Base-by-base conservation (phyloP, 2,329 filamentous ascomycete species). In the Penicillium sumatraense region DNA sequence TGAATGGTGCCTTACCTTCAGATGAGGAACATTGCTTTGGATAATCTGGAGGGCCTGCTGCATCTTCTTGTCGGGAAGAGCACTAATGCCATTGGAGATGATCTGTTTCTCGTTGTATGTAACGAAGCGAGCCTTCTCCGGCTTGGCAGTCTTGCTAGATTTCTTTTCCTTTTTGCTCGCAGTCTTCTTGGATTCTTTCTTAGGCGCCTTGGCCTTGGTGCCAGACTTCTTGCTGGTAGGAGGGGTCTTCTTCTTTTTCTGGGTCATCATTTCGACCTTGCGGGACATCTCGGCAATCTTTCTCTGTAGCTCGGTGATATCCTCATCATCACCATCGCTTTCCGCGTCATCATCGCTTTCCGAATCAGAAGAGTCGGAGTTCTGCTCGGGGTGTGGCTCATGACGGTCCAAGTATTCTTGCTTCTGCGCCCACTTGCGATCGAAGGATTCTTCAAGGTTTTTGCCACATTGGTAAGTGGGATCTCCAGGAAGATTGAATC, bases 31-130 rank as follows among this genome's bases (percentile, higher is more conserved):
- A 63, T 96, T 93, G 61, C 86, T 86, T 72, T 96, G 91, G 69
- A 99, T 98, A 59, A 98, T 93, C 56, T 89, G 86, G 27, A 97
- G 90, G 0, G 93, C 91, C 63, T 86, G 86, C 47, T 88, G 84
- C 68, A 96, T 89, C 62, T 91, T 87, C n/a, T 82, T 80, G 47
- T 89, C 88, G 16, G 92, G 87, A 54, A 98, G 85, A 59, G 88
- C 87, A 65, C 88, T 89, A 60, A 96, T 95, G 13, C 90, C 89
- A 55, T 89, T 88, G 1, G 91, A 93, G 54, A 99, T 96, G 62
- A 93, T 86, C 54, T 95, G 91, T 80, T 98, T 98, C 76, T 99
- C 92, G 3, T 88, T 82, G 56, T 88, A 85, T 7, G 86, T 88
- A 41, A 91, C 86, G 68, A 90, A 84, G 51, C 83, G 83, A n/a